Conservation (phyloP, 108 stramenopile genomes). For the Cafeteria roenbergensis region DNA sequence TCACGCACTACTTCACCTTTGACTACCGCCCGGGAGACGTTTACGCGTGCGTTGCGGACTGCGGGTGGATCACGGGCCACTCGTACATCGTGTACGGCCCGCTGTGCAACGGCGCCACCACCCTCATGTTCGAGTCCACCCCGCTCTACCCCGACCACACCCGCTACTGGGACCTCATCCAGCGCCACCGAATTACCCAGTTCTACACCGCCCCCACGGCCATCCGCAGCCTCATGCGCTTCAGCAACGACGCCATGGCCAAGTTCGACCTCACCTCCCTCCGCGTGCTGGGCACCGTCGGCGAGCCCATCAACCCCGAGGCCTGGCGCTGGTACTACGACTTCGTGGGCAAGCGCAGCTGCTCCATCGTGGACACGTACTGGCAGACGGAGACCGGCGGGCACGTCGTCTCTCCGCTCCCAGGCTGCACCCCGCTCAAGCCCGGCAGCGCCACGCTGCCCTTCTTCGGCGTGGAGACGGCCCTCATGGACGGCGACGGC, state of each 20-base stretch:
- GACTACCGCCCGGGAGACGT: constrained; percentile 61
- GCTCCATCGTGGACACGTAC: constrained; percentile 91
- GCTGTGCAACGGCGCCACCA: constrained; percentile 72
- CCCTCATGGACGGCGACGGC: constrained; percentile 70
- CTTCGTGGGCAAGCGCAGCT: constrained; percentile 63
- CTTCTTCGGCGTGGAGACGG: constrained; percentile 80
- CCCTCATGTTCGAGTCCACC: constrained; percentile 80
- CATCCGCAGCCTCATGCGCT: constrained; percentile 86
- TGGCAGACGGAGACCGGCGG: constrained; percentile 98
- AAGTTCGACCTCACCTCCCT: constrained; percentile 72
- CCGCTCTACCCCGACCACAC: constrained; percentile 81
- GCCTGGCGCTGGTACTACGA: constrained; percentile 96
- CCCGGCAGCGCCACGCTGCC: constrained; percentile 82
- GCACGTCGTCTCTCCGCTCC: constrained; percentile 77
- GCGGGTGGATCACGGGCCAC: constrained; percentile 93
- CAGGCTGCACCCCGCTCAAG: constrained; percentile 82
- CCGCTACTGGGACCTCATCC: constrained; percentile 81
- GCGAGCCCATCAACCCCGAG: constrained; percentile 97
- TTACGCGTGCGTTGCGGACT: constrained; percentile 88
- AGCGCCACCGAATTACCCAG: constrained; percentile 66
- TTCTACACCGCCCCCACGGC: constrained; percentile 91
- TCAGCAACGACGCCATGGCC: constrained; percentile 57
- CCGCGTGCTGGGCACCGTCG: constrained; percentile 79
- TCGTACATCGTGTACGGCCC: constrained; percentile 93
- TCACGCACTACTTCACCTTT: constrained; percentile 68